Conservation (phyloP, 2,329 filamentous ascomycete genomes). For the Pestalotiopsis sp. region DNA sequence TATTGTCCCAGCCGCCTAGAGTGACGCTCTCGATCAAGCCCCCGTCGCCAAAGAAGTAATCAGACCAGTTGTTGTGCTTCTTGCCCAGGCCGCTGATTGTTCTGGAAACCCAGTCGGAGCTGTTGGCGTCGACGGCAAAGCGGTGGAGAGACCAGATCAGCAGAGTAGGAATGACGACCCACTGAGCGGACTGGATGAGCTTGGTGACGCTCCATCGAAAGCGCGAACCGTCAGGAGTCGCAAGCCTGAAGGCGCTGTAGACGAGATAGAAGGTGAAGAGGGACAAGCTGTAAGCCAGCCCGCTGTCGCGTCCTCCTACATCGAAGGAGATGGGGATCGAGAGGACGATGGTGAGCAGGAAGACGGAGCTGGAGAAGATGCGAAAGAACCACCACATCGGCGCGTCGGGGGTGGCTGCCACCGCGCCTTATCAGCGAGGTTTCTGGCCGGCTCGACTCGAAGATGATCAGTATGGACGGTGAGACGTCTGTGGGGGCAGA, state of each 20-base stretch:
- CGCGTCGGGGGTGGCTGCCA: constrained; percentile 42
- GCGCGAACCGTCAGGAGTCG: constrained; percentile 77
- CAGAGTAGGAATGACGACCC: constrained; percentile 81
- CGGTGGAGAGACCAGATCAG: constrained; percentile 95
- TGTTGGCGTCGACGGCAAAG: constrained; percentile 87
- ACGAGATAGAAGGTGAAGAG: constrained; percentile 90
- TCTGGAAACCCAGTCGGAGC: constrained; percentile 77
- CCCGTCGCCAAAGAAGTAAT: constrained; percentile 88
- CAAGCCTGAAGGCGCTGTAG: constrained; percentile 79
- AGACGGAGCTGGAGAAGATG: constrained; percentile 77
- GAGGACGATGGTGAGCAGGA: constrained; percentile 89
- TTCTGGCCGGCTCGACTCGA: constrained; percentile 29
- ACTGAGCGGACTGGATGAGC: constrained; percentile 76
- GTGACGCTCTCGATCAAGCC: constrained; percentile 80
- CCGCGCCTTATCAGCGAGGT: constrained; percentile 36
- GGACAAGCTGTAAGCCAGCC: constrained; percentile 88
- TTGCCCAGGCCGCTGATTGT: constrained; percentile 70
- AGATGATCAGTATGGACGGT: neutral
- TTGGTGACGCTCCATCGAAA: constrained; percentile 73
- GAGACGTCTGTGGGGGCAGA: neutral
- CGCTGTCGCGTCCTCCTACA: constrained; percentile 92
- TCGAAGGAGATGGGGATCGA: constrained; percentile 97
- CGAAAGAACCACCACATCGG: constrained; percentile 84
- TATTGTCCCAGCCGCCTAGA: constrained; percentile 86
- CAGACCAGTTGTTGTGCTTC: constrained; percentile 66